These are phyloP conservation scores for Aurifilum marmelostoma DNA, from an alignment of 2,329 filamentous ascomycete genomes.

Conservation along the genomic window DNA sequence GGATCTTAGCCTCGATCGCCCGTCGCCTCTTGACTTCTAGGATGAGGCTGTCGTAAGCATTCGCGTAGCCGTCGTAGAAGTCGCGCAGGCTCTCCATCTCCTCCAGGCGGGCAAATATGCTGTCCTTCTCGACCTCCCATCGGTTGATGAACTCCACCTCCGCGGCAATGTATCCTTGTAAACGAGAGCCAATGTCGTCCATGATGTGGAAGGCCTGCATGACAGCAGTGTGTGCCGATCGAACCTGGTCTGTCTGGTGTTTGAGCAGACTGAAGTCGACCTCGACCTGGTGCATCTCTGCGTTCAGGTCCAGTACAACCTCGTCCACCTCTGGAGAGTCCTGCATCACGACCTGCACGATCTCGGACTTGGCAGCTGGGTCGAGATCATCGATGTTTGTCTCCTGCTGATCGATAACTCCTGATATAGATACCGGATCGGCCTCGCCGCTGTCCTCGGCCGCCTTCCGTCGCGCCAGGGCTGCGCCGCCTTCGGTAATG, in stretches of 20 bases:
- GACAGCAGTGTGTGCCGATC: slow-evolving; percentile 59
- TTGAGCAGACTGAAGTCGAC: slow-evolving; percentile 65
- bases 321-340: slow-evolving; percentile 71
- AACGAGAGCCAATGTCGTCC: slow-evolving; percentile 66
- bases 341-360: slow-evolving; percentile 77
- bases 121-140: slow-evolving; percentile 76
- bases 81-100: slow-evolving; percentile 77
- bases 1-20: slow-evolving; percentile 72
- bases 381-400: slow-evolving; percentile 58
- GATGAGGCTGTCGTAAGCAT: slow-evolving; percentile 82
- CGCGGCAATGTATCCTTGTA: slow-evolving; percentile 67
- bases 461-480: slow-evolving; percentile 58
- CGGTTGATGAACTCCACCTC: slow-evolving; percentile 64
- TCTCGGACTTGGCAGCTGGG: slow-evolving; percentile 79
- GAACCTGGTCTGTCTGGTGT: slow-evolving; percentile 62
- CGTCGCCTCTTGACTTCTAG: slow-evolving; percentile 80
- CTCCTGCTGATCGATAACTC: slow-evolving; percentile 64
- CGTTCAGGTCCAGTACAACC: slow-evolving; percentile 71
- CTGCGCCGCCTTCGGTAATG: slow-evolving; percentile 54
- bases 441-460: slow-evolving; percentile 60
- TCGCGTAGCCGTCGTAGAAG: slow-evolving; percentile 87
- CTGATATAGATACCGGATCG: slow-evolving; percentile 62
- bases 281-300: slow-evolving; percentile 78
- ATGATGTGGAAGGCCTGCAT: slow-evolving; percentile 67
- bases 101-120: slow-evolving; percentile 68